Evolutionary conservation across 2,329 filamentous ascomycete genomes (phyloP).

Genomic region (Fusarium mexicanum): DNA sequence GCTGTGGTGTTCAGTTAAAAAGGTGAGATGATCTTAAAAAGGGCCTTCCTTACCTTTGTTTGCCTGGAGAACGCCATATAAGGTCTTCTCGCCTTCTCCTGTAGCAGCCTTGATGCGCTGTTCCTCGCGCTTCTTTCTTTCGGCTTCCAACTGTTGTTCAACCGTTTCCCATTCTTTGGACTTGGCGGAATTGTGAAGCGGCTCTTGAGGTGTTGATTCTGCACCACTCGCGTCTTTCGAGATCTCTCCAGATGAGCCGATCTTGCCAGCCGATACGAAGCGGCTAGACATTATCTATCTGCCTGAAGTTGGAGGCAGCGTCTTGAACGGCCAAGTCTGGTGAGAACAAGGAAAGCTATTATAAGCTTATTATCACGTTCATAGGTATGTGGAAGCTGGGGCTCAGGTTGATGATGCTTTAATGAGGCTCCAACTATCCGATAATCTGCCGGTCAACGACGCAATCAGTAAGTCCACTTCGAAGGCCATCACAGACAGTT

Average conservation of each 20-base stretch:
- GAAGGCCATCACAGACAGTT: not conserved
- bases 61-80: conserved; percentile 80
- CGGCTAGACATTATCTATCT: conserved; percentile 58
- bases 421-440: not conserved
- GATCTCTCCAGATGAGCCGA: conserved; percentile 45
- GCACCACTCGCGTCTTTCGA: conserved; percentile 31
- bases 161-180: conserved; percentile 70
- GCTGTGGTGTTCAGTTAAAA: conserved; percentile 54
- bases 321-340: not conserved
- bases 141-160: conserved; percentile 70
- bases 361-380: not conserved
- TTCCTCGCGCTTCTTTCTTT: conserved; percentile 64
- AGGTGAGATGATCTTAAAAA: not conserved
- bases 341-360: not conserved
- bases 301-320: not conserved
- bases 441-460: conserved; percentile 18
- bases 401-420: not conserved
- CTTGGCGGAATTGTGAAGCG: conserved; percentile 36
- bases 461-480: not conserved
- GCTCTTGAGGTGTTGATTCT: conserved; percentile 6
- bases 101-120: conserved; percentile 55
- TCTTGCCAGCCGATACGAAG: conserved; percentile 66
- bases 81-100: conserved; percentile 62
- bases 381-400: not conserved
- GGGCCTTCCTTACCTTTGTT: conserved; percentile 72